Percentiles rank a stretch among this genome's conserved stretches.
Evolutionary conservation across 2,329 filamentous ascomycete genomes (phyloP).

Genomic region (Epichloe amarillans): DNA sequence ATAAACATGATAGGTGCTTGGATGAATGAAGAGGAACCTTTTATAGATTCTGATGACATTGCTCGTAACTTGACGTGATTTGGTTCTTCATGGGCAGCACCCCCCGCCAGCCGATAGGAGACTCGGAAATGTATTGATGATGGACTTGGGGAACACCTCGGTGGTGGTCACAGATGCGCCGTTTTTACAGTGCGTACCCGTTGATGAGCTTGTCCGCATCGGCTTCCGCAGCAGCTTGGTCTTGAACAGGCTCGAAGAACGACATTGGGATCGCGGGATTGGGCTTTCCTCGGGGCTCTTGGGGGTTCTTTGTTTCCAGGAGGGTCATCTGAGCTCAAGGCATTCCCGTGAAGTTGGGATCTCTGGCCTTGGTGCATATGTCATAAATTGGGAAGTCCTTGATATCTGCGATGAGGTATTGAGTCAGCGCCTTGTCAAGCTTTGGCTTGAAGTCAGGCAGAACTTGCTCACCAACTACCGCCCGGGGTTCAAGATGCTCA

Average conservation of each 20-base stretch:
- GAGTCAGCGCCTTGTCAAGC: conserved; percentile 12
- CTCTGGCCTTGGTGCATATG: conserved; percentile 29
- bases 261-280: background rate
- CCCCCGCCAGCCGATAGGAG: background rate
- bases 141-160: background rate
- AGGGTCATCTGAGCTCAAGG: background rate
- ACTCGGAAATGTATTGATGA: background rate
- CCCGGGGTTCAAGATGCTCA: conserved; percentile 9
- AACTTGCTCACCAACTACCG: conserved; percentile 8
- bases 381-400: conserved; percentile 19
- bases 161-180: background rate
- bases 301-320: too few relatives aligned
- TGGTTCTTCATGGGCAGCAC: too few relatives aligned
- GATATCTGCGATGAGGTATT: conserved; percentile 14
- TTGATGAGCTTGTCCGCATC: background rate
- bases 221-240: background rate
- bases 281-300: too few relatives aligned
- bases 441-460: conserved; percentile 14
- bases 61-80: too few relatives aligned
- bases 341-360: conserved; percentile 1
- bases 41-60: too few relatives aligned
- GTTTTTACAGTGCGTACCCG: too few relatives aligned
- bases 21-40: too few relatives aligned
- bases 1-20: too few relatives aligned
- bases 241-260: background rate